These are phyloP conservation scores for Gelatoporia subvermispora DNA, from an alignment of 768 basidiomycete genomes.

Conservation along the genomic window DNA sequence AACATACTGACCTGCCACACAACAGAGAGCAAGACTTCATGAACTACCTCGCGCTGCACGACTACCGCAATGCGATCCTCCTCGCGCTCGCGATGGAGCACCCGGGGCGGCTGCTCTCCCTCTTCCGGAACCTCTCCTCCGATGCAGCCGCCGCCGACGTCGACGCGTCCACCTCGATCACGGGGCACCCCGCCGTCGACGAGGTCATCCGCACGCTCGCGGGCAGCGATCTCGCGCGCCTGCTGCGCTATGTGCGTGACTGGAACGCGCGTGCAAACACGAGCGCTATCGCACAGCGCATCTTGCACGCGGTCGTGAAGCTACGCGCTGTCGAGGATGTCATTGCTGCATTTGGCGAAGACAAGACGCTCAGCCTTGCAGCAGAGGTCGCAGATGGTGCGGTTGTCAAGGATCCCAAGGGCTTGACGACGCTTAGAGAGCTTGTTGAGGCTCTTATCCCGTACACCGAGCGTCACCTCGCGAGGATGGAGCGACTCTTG, in stretches of 20 bases:
- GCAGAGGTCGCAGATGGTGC: conserved; percentile 3
- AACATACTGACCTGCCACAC: neutral
- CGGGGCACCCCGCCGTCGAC: conserved; percentile 74
- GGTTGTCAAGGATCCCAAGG: neutral
- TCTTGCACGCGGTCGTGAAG: conserved; percentile 80
- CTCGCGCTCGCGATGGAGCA: conserved; percentile 92
- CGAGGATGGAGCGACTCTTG: conserved; percentile 77
- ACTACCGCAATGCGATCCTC: conserved; percentile 88
- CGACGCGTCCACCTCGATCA: conserved; percentile 35
- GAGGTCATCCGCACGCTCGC: conserved; percentile 71
- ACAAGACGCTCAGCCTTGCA: conserved; percentile 10
- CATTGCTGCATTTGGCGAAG: conserved; percentile 50
- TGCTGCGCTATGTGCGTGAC: conserved; percentile 77
- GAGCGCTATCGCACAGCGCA: conserved; percentile 75
- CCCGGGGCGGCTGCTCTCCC: conserved; percentile 75
- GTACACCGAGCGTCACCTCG: conserved; percentile 90
- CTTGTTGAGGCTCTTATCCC: conserved; percentile 84
- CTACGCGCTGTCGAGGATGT: conserved; percentile 72
- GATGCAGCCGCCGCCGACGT: conserved; percentile 16
- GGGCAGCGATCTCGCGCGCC: conserved; percentile 68
- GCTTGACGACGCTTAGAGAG: conserved; percentile 48
- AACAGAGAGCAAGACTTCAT: conserved; percentile 93
- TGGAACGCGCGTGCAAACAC: conserved; percentile 98
- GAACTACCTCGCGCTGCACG: conserved; percentile 82
- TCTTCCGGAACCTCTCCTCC: conserved; percentile 65